Evolutionary conservation across 2,329 filamentous ascomycete genomes (phyloP).

Genomic region (Malbranchea zuffiana): DNA sequence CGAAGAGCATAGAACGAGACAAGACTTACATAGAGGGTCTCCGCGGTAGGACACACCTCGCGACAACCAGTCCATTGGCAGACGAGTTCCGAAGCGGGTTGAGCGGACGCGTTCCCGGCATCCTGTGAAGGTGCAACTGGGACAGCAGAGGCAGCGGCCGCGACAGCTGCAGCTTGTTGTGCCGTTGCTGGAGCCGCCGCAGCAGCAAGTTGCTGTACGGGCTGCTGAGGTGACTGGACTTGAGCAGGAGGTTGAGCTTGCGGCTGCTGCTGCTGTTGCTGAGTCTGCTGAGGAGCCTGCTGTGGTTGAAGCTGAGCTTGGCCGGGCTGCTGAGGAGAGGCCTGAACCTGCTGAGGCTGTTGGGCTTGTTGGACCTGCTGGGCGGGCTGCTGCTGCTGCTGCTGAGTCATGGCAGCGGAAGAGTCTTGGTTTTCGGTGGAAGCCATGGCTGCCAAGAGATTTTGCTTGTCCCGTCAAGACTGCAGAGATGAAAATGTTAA

Average conservation of each 20-base stretch:
- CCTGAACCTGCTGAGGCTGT: constrained; percentile 9
- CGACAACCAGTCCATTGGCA: constrained; percentile 55
- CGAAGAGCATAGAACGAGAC: constrained; percentile 1
- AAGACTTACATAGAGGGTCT: constrained; percentile 50
- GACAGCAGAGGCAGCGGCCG: constrained; percentile 30
- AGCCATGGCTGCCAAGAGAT: constrained; percentile 22
- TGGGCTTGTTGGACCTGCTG: constrained; percentile 8
- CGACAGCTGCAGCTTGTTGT: constrained; percentile 22
- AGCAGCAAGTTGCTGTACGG: constrained; percentile 18
- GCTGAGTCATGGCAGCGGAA: constrained; percentile 15
- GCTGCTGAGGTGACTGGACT: constrained; percentile 14
- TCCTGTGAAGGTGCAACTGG: constrained; percentile 21
- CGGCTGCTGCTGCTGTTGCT: constrained; percentile 12
- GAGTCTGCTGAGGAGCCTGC: constrained; percentile 12
- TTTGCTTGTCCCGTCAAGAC: constrained; percentile 16
- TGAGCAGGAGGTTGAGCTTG: constrained; percentile 17
- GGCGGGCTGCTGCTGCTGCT: constrained; percentile 11
- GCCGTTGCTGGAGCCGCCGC: constrained; percentile 26
- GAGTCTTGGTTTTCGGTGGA: constrained; percentile 31
- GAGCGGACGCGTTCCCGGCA: constrained; percentile 18
- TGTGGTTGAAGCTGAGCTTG: constrained; percentile 11
- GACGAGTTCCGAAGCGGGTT: constrained; percentile 29
- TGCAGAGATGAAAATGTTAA: constrained; percentile 6
- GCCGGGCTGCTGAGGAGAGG: constrained; percentile 12
- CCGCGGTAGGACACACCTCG: constrained; percentile 48